A percentile compares a stretch with the other conserved stretches of the same genome.
phyloP scores from a whole-genome alignment of 148 eudicot species.

The Pharnaceum exiguum region DNA sequence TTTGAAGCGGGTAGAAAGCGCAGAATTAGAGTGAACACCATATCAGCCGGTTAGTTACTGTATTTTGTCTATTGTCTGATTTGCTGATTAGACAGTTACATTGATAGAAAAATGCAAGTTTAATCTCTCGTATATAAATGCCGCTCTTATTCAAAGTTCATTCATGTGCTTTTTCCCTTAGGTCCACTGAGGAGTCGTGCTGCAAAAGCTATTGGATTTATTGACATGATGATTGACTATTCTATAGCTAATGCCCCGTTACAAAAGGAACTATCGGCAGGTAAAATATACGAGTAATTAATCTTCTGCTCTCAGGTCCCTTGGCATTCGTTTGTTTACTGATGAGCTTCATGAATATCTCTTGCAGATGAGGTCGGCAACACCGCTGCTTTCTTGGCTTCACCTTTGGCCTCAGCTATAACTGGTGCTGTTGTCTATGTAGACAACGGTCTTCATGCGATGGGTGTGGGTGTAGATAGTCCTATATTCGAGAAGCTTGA shows the following conservation, averaged over 20 bases:
- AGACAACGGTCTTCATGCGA: conserved; percentile 92
- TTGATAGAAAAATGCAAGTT: no score
- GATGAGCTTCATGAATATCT: conserved; percentile 9
- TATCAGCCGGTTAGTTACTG: conserved; percentile 76
- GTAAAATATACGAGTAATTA: conserved; percentile 27
- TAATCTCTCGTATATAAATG: neutral
- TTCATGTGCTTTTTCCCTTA: conserved; percentile 15
- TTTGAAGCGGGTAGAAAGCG: conserved; percentile 94
- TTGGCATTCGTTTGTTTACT: neutral
- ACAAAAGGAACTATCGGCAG: conserved; percentile 87
- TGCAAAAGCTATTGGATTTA: conserved; percentile 95
- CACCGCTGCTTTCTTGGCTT: conserved; percentile 89
- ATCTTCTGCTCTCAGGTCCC: neutral
- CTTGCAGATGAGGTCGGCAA: conserved; percentile 91
- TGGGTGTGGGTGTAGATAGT: conserved; percentile 96
- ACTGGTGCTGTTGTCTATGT: conserved; percentile 90
- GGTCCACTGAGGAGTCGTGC: conserved; percentile 98
- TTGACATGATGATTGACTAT: conserved; percentile 95
- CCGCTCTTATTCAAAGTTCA: neutral
- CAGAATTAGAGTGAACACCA: conserved; percentile 82
- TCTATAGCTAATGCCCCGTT: conserved; percentile 80
- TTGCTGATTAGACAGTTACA: no score
- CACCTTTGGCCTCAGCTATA: conserved; percentile 94
- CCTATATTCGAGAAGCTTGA: conserved; percentile 68
- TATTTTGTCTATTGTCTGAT: neutral